These are phyloP conservation scores for Penicillium roqueforti DNA, from an alignment of 495 filamentous ascomycete genomes.

Conservation along the genomic window DNA sequence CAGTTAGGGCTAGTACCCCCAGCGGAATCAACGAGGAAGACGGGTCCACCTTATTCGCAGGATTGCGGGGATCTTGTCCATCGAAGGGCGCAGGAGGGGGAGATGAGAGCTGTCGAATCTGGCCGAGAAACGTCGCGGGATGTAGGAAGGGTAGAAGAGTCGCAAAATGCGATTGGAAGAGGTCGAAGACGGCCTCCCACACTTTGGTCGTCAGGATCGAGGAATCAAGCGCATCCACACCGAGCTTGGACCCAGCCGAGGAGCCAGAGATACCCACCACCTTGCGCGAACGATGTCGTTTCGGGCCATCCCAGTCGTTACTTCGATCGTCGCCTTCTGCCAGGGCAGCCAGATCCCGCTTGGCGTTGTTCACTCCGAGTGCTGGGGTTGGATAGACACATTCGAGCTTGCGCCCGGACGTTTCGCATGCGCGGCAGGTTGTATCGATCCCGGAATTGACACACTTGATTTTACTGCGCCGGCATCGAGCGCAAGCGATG, in stretches of 20 bases:
- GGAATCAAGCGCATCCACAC: constrained; percentile 41
- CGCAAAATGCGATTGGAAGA: constrained; percentile 78
- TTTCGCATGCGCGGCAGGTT: constrained; percentile 73
- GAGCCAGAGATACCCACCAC: constrained; percentile 35
- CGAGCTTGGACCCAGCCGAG: constrained; percentile 33
- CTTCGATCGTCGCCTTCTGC: constrained; percentile 53
- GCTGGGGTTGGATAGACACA: constrained; percentile 70
- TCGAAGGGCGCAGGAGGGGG: constrained; percentile 24
- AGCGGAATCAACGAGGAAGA: constrained; percentile 63
- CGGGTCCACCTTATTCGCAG: constrained; percentile 40
- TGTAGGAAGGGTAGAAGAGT: constrained; percentile 82
- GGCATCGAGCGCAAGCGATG: constrained; percentile 74
- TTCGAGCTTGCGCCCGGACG: constrained; percentile 68
- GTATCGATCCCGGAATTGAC: constrained; percentile 73
- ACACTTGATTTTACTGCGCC: constrained; percentile 79
- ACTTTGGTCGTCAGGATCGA: constrained; percentile 61
- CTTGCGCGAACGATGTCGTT: constrained; percentile 54
- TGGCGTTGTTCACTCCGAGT: constrained; percentile 50
- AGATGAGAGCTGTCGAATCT: constrained; percentile 46
- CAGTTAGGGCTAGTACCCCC: constrained; percentile 73
- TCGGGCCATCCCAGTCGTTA: constrained; percentile 55
- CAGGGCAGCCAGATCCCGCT: constrained; percentile 51
- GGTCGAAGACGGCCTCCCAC: constrained; percentile 68
- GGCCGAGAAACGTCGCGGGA: constrained; percentile 64
- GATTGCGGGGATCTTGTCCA: constrained; percentile 27